Evolutionary conservation across 1,284 basidiomycete genomes (phyloP).

Genomic region (Moesziomyces aphidis): DNA sequence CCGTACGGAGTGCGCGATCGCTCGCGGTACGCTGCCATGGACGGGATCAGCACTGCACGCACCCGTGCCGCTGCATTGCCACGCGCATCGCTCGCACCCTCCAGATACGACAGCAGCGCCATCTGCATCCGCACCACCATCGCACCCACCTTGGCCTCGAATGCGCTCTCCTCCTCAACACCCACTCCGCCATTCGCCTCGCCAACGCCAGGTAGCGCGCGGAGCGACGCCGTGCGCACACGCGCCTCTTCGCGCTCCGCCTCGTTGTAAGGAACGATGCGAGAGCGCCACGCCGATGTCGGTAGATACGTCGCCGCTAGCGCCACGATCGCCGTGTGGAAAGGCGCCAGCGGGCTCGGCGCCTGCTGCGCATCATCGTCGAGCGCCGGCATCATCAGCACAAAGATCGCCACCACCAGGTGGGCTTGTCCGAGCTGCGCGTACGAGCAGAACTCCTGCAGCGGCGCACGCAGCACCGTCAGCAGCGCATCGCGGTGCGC

Average conservation of each 20-base stretch:
- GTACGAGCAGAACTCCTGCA: slow-evolving; percentile 74
- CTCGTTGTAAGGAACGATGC: slow-evolving; percentile 78
- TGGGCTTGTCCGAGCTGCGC: slow-evolving; percentile 78
- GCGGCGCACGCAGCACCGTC: slow-evolving; percentile 80
- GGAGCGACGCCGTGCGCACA: slow-evolving; percentile 44
- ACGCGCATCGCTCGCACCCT: slow-evolving; percentile 52
- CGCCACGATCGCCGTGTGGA: slow-evolving; percentile 83
- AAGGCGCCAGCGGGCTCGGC: slow-evolving; percentile 69
- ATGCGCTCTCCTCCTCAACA: slow-evolving; percentile 44
- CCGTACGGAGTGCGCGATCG: slow-evolving; percentile 32
- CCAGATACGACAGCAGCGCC: slow-evolving; percentile 58
- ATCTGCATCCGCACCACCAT: slow-evolving; percentile 50
- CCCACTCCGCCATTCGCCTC: slow-evolving; percentile 22
- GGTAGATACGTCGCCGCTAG: slow-evolving; percentile 82
- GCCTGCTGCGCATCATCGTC: slow-evolving; percentile 79
- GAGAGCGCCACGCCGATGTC: slow-evolving; percentile 74
- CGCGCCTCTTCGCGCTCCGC: slow-evolving; percentile 74
- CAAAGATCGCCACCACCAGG: slow-evolving; percentile 78
- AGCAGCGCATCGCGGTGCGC: slow-evolving; percentile 83
- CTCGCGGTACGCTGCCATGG: slow-evolving; percentile 45
- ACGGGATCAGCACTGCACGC: slow-evolving; percentile 49
- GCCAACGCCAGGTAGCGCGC: slow-evolving; percentile 38
- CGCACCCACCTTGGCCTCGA: slow-evolving; percentile 45
- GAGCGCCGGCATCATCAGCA: slow-evolving; percentile 76
- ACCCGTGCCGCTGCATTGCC: slow-evolving; percentile 26